Evolutionary conservation across 2,329 filamentous ascomycete genomes (phyloP), one percentile per base, ranked within the genome.

Genomic region (Verticillium tricorpus): DNA sequence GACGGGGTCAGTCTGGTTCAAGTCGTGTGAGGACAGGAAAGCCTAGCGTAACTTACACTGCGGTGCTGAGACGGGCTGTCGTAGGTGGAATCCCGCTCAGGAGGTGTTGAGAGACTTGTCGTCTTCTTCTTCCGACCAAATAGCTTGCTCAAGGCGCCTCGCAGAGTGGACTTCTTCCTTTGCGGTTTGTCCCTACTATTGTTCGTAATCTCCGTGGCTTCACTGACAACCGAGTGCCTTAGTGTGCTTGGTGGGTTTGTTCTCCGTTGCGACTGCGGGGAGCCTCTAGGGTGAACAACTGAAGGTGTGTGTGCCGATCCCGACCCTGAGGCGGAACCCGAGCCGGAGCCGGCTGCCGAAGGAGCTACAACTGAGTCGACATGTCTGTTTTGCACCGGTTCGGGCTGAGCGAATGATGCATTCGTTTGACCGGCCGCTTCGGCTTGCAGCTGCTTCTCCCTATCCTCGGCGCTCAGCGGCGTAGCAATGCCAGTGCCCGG

Each of bases 91-190:
- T 69, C 67, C 31, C 69, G 66, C 4, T 68, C 71, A 32, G 70
- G 70, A 14, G 70, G 65, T 35, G 67, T 66, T 17, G 70, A 73
- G 12, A 66, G 71, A 61, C 74, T 75, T 15, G 69, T 72, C 50
- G 67, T 70, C 72, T 83, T 86, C 72, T 82, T 84, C 64, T 80
- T 85, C 63, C 83, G 81, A 15, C 84, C 82, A 70, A 89, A 87
- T 11, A 89, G 72, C 64, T 78, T 84, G 57, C 83, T 80, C 56
- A 89, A 70, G 0, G 84, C 84, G 19, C 78, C 77, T 59, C 82
- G 82, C 58, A 89, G 71, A 0, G 81, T 82, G 1, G 85, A 87
- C 69, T 84, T 86, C 66, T 86, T 87, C 63, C 83, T 74, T 59
- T 81, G 78, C 1, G 83, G 82, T 28, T 69, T 68, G 55, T 68